phyloP scores from a whole-genome alignment of 2,329 filamentous ascomycete genomes.

The Erysiphe pulchra region DNA sequence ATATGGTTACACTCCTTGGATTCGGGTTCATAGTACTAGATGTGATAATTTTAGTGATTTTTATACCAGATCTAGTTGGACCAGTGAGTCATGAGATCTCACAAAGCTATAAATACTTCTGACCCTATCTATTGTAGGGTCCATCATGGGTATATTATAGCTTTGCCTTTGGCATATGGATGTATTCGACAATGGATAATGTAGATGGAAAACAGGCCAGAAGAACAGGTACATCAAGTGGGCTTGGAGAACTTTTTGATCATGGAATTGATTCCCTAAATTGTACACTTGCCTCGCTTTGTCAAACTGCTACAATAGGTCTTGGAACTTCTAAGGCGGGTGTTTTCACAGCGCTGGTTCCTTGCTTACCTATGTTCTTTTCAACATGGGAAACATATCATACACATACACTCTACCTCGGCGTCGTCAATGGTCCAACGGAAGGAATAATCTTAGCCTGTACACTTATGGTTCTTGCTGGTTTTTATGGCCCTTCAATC shows the following conservation, averaged over 20 bases:
- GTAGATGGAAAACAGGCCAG: slow-evolving; percentile 94
- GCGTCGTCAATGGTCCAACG: slow-evolving; percentile 90
- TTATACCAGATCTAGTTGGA: slow-evolving; percentile 73
- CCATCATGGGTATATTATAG: slow-evolving; percentile 88
- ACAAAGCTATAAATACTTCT: background rate
- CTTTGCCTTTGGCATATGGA: slow-evolving; percentile 87
- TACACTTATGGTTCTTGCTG: slow-evolving; percentile 61
- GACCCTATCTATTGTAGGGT: slow-evolving; percentile 23
- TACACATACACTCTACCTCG: slow-evolving; percentile 87
- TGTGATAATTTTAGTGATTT: slow-evolving; percentile 44
- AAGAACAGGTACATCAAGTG: slow-evolving; percentile 81
- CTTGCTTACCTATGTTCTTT: slow-evolving; percentile 95
- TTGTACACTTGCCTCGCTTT: slow-evolving; percentile 74
- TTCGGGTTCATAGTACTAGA: slow-evolving; percentile 88
- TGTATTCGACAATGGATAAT: slow-evolving; percentile 99
- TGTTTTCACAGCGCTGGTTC: slow-evolving; percentile 73
- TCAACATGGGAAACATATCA: slow-evolving; percentile 99
- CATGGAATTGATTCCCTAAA: slow-evolving; percentile 97
- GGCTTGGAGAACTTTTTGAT: slow-evolving; percentile 88
- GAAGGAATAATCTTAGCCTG: slow-evolving; percentile 84
- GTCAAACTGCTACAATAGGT: slow-evolving; percentile 83
- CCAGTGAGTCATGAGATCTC: slow-evolving; percentile 31
- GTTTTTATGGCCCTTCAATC: slow-evolving; percentile 66
- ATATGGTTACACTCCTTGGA: slow-evolving; percentile 86
- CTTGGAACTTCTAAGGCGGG: slow-evolving; percentile 63